Percentiles rank a stretch among this genome's conserved stretches.
These are phyloP conservation scores for Coccinonectria pachysandricola DNA, from an alignment of 2,329 filamentous ascomycete genomes.

Conservation along the genomic window DNA sequence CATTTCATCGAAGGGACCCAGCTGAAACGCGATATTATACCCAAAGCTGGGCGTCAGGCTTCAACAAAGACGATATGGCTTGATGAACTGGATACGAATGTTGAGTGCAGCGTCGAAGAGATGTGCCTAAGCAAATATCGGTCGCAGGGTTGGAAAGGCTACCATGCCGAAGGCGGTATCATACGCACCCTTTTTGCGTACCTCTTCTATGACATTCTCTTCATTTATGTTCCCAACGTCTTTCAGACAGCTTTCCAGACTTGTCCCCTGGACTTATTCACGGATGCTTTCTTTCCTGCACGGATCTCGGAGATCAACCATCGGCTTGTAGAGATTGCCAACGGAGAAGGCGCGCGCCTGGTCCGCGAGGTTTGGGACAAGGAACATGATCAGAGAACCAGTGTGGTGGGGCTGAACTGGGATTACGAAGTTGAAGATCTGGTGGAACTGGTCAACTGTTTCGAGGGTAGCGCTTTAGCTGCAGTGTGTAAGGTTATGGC, in stretches of 20 bases:
- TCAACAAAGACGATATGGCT: constrained; percentile 79
- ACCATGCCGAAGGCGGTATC: constrained; percentile 86
- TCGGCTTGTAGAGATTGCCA: constrained; percentile 75
- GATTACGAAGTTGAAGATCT: constrained; percentile 72
- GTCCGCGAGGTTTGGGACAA: constrained; percentile 57
- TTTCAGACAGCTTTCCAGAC: constrained; percentile 96
- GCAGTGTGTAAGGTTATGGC: constrained; percentile 87
- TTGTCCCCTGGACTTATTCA: constrained; percentile 84
- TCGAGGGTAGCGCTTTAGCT: constrained; percentile 69
- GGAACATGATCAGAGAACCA: constrained; percentile 63
- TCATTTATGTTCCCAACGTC: constrained; percentile 88
- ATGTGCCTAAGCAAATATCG: constrained; percentile 91
- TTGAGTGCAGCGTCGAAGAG: constrained; percentile 78
- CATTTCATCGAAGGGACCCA: constrained; percentile 69
- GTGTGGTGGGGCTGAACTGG: constrained; percentile 89
- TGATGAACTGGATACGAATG: constrained; percentile 57
- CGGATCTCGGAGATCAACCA: constrained; percentile 85
- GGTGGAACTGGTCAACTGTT: constrained; percentile 66
- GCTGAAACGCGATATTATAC: constrained; percentile 49
- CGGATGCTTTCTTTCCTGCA: constrained; percentile 80
- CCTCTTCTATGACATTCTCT: constrained; percentile 87
- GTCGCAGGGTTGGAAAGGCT: constrained; percentile 80
- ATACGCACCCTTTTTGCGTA: constrained; percentile 84
- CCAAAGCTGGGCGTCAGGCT: constrained; percentile 29
- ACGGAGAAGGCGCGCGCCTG: constrained; percentile 61